Base-by-base conservation (phyloP, 495 filamentous ascomycete genomes). In the Mytilinidion resinicola region DNA sequence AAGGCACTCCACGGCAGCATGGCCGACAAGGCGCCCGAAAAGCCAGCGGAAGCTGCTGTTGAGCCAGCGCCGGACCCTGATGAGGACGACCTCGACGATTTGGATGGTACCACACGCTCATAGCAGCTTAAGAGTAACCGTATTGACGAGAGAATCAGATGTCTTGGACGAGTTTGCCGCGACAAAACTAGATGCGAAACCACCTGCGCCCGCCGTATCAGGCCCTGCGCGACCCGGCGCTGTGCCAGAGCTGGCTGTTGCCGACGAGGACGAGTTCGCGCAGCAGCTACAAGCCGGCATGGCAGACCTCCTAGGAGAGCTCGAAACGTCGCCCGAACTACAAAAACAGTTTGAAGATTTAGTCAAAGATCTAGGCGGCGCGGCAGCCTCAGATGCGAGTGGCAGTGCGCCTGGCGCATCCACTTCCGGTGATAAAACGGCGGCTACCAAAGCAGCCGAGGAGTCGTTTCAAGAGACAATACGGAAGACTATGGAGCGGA, bases 381-480 rank as follows among this genome's bases (percentile, higher is more conserved):
- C 76, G 12, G 72, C 76, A 3, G 33, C 34, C 20, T 11, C 38
- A 19, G 20, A 30, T 30, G 51, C 15, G 10, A 9, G 9, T 10
- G 46, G 58, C 56, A 48, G 53, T 30, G 44, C 64, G 43, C 57
- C 51, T 9, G 42, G 58, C 9, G 51, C 70, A 3, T 57, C 66
- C 9, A 55, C 46, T 6, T 53, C 60, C 0, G 49, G 60, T 36
- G 58, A 56, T n/a, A 46, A 3, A 42, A 15, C 54, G 46, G 9
- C 67, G 68, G 42, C 67, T 33, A 62, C 69, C 8, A 62, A 65
- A 9, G 71, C 65, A 62, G 35, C 68, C 5, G 50, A 84, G 52
- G 83, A 85, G 11, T 80, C 81, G 12, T 98, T 98, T 71, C 90
- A 91, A 69, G 89, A 93, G 55, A 91, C 89, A 4, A 97, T 98